Evolutionary conservation across 331 rosid genomes (phyloP), one percentile per base, ranked within the genome.

Genomic region (Rosa hybrid): DNA sequence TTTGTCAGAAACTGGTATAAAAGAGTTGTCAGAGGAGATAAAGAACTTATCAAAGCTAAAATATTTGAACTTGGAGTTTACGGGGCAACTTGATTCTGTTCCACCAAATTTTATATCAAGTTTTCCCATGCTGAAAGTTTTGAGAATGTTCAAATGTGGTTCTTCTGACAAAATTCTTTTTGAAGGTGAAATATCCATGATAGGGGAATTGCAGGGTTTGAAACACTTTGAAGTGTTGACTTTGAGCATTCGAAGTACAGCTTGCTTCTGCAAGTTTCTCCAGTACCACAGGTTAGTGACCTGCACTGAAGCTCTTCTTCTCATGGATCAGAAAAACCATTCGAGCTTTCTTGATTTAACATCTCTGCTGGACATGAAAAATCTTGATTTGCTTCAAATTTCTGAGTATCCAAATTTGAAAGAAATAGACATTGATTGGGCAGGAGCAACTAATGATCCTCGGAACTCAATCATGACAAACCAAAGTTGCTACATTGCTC

Each of bases 71-170:
- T 64, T 88, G 53, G 60, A 83, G 25, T 4, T 7, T 13, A 72
- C 5, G 0, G 0, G 1, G 17, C 0, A 7, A 6, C 42, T 79
- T 34, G 34, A 23, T 25, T 8, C 8, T 27, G 71, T 82, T 49
- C 77, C 80, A 39, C 20, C 25, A 25, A 76, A 57, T 54, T 59
- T 72, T 17, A 72, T 83, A 48, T 74, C 81, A 48, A 46, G 70
- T 51, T 78, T 85, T 27, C 25, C 45, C 21, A 9, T 4, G 8
- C 80, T 85, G 21, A 74, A 50, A 67, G 84, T 85, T 75, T 80
- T 85, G 12, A 81, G 77, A 11, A 27, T 49, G 51, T 27, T 69
- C 34, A 63, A 30, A 7, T 68, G 73, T 68, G 27, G 73, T 68
- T 20, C 30, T n/a, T 9, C 4, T 18, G 30, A 42, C 17, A 42